Evolutionary conservation across 768 basidiomycete species (phyloP), one percentile per base, ranked within the genome.

Genomic region (Boletus subparvulus): DNA sequence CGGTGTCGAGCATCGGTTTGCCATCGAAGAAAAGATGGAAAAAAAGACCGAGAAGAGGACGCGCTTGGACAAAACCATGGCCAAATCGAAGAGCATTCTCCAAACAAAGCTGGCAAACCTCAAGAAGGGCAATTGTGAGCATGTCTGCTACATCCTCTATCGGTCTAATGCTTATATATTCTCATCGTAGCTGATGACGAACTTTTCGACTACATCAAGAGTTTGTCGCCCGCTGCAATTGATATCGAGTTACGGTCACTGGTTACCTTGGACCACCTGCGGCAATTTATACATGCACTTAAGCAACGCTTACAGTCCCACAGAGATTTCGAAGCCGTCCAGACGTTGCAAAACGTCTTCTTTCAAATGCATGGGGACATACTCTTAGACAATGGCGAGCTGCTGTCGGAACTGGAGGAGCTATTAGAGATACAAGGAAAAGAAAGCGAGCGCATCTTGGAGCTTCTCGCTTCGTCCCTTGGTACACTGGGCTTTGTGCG

Each of bases 311-410:
- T 98, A 28, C 74, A 71, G 35, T 90, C 90, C 8, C 91, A 86
- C 61, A 83, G 84, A 47, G 97, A 99, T 74, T 98, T 97, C 66
- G 97, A 99, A 72, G 94, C 93, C 13, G 90, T 96, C 4, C 94
- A 98, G 71, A 83, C 94, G 1, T 79, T 95, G 67, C 80, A 94
- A 64, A 86, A 79, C 60, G 88, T 96, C 2, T 93, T 97, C 70
- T 74, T 98, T 41, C 83, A 84, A 17, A 79, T 90, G 50, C 95
- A 98, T 67, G 88, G 87, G 4, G 94, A 98, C 53, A 76, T 86
- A 0, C 74, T 98, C 32, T 78, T 93, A 33, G 79, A 77, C 21
- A 91, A 91, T 66, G 69, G 71, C 3, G 94, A 94, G 69, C 65
- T 95, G 57, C 73, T 74, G 51, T 68, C 66, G 4, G 78, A 78